Conservation (phyloP, 163 green algal genomes). For the Scenedesmus sp. region DNA sequence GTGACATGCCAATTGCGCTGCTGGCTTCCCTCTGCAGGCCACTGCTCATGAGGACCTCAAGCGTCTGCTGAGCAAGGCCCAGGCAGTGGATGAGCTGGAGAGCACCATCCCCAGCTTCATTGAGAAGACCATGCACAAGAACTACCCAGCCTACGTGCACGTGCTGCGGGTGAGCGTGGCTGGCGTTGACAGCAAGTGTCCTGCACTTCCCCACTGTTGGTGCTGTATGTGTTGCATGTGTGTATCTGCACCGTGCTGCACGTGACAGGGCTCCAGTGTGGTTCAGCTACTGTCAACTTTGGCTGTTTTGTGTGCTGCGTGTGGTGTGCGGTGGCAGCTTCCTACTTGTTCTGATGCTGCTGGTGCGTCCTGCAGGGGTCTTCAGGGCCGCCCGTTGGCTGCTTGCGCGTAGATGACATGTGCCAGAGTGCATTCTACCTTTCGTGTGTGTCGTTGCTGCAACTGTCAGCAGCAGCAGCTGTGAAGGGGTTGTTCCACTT, state of each 20-base stretch:
- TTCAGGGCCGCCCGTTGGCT: too few relatives aligned
- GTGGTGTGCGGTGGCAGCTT: too few relatives aligned
- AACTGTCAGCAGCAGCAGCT: too few relatives aligned
- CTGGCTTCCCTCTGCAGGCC: not conserved
- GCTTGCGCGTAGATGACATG: too few relatives aligned
- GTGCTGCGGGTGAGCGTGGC: constrained; percentile 35
- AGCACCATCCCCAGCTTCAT: constrained; percentile 36
- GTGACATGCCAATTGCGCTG: not conserved
- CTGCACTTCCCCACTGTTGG: not conserved
- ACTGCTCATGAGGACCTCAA: constrained; percentile 49
- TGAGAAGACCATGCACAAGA: constrained; percentile 11
- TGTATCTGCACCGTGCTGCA: not conserved
- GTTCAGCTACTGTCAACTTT: too few relatives aligned
- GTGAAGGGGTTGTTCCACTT: too few relatives aligned
- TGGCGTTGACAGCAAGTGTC: not conserved
- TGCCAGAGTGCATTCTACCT: too few relatives aligned
- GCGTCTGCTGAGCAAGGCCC: constrained; percentile 19
- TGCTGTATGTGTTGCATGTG: not conserved
- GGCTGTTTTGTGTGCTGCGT: too few relatives aligned
- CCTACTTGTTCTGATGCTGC: too few relatives aligned
- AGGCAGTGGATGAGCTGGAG: constrained; percentile 49
- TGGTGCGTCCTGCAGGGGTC: too few relatives aligned
- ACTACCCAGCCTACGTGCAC: constrained; percentile 43
- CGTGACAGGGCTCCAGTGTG: too few relatives aligned
- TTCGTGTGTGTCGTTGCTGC: too few relatives aligned